Conservation (phyloP, 768 basidiomycete genomes). For the Neoboletus subvelutipes region DNA sequence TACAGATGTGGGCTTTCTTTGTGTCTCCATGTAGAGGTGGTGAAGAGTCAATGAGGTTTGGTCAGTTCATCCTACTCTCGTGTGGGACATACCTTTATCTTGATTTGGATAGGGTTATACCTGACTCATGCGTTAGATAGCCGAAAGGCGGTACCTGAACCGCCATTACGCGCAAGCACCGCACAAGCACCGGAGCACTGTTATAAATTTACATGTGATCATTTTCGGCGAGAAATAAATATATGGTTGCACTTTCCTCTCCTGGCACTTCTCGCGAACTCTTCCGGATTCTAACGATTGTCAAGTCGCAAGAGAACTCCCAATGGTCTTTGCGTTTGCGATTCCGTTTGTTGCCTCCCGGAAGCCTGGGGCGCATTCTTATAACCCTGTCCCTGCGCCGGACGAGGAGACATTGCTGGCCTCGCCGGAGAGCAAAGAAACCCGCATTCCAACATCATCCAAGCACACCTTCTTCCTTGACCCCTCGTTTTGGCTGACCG, state of each 20-base stretch:
- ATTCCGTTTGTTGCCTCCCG: not conserved
- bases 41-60: not conserved
- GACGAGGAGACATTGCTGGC: constrained; percentile 18
- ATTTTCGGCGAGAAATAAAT: not conserved
- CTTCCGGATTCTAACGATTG: not conserved
- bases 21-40: constrained; percentile 11
- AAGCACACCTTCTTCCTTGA: constrained; percentile 7
- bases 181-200: constrained; percentile 4
- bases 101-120: not conserved
- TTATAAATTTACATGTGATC: not conserved
- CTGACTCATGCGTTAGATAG: constrained; percentile 1
- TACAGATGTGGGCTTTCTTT: constrained; percentile 1
- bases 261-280: not conserved
- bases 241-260: constrained; percentile 1
- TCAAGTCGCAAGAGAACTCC: not conserved
- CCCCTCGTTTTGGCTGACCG: constrained; percentile 20
- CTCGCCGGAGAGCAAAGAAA: not conserved
- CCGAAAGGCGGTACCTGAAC: constrained; percentile 1
- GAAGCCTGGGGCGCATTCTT: constrained; percentile 6
- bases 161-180: constrained; percentile 1
- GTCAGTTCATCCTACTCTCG: not conserved
- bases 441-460: not conserved
- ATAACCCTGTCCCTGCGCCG: constrained; percentile 10
- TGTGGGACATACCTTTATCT: constrained; percentile 4
- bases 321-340: constrained; percentile 7